These are phyloP conservation scores for Neurospora sp. DNA, from an alignment of 495 filamentous ascomycete genomes.

Conservation along the genomic window DNA sequence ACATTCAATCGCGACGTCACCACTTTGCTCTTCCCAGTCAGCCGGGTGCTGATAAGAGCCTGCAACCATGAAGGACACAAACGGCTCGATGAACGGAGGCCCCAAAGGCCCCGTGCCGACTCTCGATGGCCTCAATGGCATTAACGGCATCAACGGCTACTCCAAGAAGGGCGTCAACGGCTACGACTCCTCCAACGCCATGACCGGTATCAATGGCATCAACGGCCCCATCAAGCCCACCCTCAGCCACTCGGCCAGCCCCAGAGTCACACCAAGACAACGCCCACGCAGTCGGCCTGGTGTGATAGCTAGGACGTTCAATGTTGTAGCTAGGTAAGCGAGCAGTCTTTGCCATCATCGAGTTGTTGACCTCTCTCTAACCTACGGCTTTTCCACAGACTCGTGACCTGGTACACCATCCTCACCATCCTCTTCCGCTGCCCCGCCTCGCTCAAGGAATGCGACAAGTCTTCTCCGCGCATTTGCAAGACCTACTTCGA, in stretches of 20 bases:
- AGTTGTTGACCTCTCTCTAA: slow-evolving; percentile 7
- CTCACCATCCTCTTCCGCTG: slow-evolving; percentile 73
- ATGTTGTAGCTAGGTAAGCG: slow-evolving; percentile 51
- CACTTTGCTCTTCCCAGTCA: not conserved
- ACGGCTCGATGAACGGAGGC: slow-evolving; percentile 21
- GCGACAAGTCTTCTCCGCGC: slow-evolving; percentile 59
- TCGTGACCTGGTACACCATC: slow-evolving; percentile 78
- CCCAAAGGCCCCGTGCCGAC: not conserved
- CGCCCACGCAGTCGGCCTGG: slow-evolving; percentile 21
- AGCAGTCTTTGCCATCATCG: not conserved
- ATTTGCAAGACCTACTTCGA: slow-evolving; percentile 81
- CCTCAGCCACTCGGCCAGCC: slow-evolving; percentile 18
- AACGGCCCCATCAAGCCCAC: slow-evolving; percentile 18
- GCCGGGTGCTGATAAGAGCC: slow-evolving; percentile 15
- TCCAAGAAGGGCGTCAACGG: not conserved
- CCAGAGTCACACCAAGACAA: slow-evolving; percentile 6
- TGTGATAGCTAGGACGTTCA: slow-evolving; percentile 41
- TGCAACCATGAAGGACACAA: slow-evolving; percentile 21
- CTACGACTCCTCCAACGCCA: slow-evolving; percentile 5
- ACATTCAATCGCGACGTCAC: not conserved
- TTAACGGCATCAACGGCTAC: not conserved
- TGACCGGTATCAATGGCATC: slow-evolving; percentile 9
- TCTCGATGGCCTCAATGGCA: not conserved
- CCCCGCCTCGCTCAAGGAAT: slow-evolving; percentile 53
- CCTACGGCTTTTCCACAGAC: slow-evolving; percentile 32